Conservation (phyloP, 164 flowering plant genomes). For the Warburgia ugandensis region DNA sequence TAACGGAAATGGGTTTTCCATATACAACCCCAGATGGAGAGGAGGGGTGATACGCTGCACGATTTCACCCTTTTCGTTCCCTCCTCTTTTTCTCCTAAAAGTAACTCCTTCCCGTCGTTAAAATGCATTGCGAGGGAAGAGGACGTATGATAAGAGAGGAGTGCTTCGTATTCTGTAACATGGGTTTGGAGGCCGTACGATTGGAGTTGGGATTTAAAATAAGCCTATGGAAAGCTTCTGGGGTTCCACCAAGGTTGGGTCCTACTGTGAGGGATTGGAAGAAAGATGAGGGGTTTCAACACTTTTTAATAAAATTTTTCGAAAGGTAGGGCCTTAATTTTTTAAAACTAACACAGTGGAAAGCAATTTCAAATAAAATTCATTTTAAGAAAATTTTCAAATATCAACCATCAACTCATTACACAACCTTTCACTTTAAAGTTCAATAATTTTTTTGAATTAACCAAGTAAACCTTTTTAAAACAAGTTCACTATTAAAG, state of each 20-base stretch:
- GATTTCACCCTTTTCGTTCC: conserved; percentile 9
- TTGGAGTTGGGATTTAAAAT: conserved; percentile 40
- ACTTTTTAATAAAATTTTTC: no score
- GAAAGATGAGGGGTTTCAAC: conserved; percentile 53
- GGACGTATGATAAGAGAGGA: conserved; percentile 63
- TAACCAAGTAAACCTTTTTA: no score
- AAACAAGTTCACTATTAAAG: no score
- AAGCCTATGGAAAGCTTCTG: conserved; percentile 28
- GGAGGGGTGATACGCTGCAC: conserved; percentile 77
- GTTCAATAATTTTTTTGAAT: no score
- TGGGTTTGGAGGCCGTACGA: conserved; percentile 38
- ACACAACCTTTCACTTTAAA: no score
- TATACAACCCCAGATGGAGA: conserved; percentile 67
- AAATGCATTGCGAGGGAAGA: conserved; percentile 43
- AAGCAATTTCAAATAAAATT: no score
- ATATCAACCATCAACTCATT: no score
- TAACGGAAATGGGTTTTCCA: conserved; percentile 53
- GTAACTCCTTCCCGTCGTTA: conserved; percentile 29
- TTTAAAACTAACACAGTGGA: no score
- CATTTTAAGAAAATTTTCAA: no score
- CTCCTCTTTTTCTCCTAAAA: conserved; percentile 22
- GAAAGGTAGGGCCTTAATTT: no score
- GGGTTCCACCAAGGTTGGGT: conserved; percentile 87
- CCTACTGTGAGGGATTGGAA: conserved; percentile 66
- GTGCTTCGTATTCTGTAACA: conserved; percentile 28